Conservation (phyloP, 768 basidiomycete genomes). For the Rhodosporidiobolus odoratus region DNA sequence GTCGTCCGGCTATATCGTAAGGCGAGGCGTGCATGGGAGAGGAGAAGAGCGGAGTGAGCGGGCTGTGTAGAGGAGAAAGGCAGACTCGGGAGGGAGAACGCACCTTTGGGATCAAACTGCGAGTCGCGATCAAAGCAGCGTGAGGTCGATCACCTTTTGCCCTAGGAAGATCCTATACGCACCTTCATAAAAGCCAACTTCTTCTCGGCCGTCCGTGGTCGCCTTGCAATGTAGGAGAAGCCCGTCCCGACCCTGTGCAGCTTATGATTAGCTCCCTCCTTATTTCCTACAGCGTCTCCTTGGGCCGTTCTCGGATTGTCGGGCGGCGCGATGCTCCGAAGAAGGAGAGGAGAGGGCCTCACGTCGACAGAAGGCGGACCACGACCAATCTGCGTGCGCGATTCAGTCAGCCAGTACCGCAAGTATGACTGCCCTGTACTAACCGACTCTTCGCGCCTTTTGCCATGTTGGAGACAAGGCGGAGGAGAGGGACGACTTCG, state of each 20-base stretch:
- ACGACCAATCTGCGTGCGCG: slow-evolving; percentile 12
- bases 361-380: slow-evolving; percentile 26
- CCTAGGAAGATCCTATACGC: background rate
- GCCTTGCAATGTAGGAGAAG: slow-evolving; percentile 32
- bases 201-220: slow-evolving; percentile 37
- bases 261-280: background rate
- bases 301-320: too few relatives aligned
- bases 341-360: background rate
- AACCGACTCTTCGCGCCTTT: too few relatives aligned
- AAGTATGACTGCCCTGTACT: too few relatives aligned
- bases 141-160: too few relatives aligned
- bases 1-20: slow-evolving; percentile 23
- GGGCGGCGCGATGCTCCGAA: too few relatives aligned
- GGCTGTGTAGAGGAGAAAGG: background rate
- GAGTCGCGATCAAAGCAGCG: background rate
- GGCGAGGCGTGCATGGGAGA: too few relatives aligned
- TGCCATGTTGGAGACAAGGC: too few relatives aligned
- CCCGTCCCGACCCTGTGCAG: slow-evolving; percentile 30
- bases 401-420: too few relatives aligned
- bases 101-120: slow-evolving; percentile 38
- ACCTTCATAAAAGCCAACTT: slow-evolving; percentile 40
- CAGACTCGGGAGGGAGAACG: background rate
- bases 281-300: too few relatives aligned
- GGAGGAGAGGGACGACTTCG: too few relatives aligned
- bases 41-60: too few relatives aligned